Evolutionary conservation across 164 flowering plant species (phyloP).

Genomic region (Vitis rupestris): DNA sequence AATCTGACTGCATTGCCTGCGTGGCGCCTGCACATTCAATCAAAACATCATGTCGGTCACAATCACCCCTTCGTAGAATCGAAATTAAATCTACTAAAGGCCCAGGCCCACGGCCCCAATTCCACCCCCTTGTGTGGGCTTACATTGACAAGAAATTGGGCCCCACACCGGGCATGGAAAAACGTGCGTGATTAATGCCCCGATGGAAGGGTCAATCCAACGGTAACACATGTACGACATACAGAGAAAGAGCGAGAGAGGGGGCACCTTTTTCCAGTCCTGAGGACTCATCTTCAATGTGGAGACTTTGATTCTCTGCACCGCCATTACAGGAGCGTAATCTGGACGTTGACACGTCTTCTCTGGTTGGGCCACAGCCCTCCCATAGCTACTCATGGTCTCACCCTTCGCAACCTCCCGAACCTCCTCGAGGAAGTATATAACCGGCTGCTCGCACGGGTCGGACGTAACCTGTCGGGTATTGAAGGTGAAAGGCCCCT

Average conservation of each 20-base stretch:
- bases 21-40: conserved; percentile 40
- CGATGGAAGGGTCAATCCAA: too few species aligned
- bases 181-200: too few species aligned
- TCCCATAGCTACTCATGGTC: conserved; percentile 33
- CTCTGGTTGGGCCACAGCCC: conserved; percentile 5
- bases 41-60: neutral
- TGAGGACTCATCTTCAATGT: conserved; percentile 40
- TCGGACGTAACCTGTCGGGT: conserved; percentile 31
- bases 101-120: too few species aligned
- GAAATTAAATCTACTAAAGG: too few species aligned
- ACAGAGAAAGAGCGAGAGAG: neutral
- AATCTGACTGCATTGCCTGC: conserved; percentile 68
- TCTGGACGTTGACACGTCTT: conserved; percentile 24
- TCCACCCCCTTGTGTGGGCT: too few species aligned
- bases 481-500: conserved; percentile 45
- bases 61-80: too few species aligned
- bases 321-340: conserved; percentile 18
- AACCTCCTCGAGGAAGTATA: conserved; percentile 33
- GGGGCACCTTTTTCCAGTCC: conserved; percentile 41
- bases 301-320: conserved; percentile 31
- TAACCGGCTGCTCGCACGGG: conserved; percentile 33
- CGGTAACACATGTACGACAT: neutral
- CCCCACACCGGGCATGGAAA: too few species aligned
- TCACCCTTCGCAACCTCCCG: conserved; percentile 21
- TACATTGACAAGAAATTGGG: too few species aligned